Evolutionary conservation across 1,139 yeast species (phyloP), one percentile per base, ranked within the genome.

Genomic region (Yamadazyma atmosphaerica): DNA sequence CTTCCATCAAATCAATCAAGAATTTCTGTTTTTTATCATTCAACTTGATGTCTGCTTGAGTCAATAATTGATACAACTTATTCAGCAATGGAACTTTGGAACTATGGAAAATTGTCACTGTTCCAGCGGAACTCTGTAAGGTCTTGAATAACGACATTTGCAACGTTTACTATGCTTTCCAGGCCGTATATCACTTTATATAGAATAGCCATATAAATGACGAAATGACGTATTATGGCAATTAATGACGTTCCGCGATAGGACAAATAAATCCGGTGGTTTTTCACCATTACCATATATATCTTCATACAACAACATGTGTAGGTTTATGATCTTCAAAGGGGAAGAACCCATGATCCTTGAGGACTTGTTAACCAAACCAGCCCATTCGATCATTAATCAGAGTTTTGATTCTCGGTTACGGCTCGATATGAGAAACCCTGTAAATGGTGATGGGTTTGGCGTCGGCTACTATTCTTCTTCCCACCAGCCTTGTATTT

Each of bases 391-490:
- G 8, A 92, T 92, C 55, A 92, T 92, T 58, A 92, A 92, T 60
- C 98, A 92, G 59, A 87, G 96, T 2, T 92, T 86, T 54, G 98
- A 92, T 58, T 83, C 95, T 23, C 63, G 98, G 38, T 72, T 92
- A 32, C 74, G 98, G 37, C 72, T 92, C 30, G 98, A 92, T 55
- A 83, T 82, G 71, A 74, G 83, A 47, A 80, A 95, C 40, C 98
- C 98, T 3, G 88, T 92, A 49, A 92, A 92, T 58, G 98, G 98
- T 30, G 98, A 92, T 61, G 98, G 98, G 1, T 92, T 92, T 60
- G 98, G 98, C 1, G 95, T 92, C 7, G 98, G 98, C 1, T 92
- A 92, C 64, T 92, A 92, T 56, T 75, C 86, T 1, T 67, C 82
- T 6, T 85, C 80, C 18, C 57, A 66, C 30, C 54, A 58, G 39